phyloP scores from a whole-genome alignment of 2,329 filamentous ascomycete species.

The Penicillium decumbens region DNA sequence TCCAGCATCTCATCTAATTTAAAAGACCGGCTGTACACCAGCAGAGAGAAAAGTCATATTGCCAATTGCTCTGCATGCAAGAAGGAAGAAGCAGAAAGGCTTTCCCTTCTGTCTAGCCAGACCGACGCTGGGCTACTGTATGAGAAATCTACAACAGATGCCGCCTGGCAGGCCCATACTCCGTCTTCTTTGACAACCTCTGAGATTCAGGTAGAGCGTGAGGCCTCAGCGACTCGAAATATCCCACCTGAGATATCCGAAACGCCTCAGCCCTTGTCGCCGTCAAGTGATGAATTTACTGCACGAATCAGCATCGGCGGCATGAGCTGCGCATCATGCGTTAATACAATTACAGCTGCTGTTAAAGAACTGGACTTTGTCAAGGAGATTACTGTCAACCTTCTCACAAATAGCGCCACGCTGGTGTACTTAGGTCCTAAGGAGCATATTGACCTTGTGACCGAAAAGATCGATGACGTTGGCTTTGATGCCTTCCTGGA shows the following conservation, averaged over 20 bases:
- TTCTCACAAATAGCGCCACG: conserved; percentile 63
- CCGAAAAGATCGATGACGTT: conserved; percentile 48
- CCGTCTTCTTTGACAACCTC: conserved; percentile 2
- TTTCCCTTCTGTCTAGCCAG: conserved; percentile 13
- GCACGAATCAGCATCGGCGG: conserved; percentile 55
- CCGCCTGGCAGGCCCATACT: not conserved
- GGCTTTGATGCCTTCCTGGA: conserved; percentile 47
- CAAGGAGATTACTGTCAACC: conserved; percentile 55
- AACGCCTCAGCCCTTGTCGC: not conserved
- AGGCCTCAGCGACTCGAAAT: not conserved
- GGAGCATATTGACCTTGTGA: conserved; percentile 44
- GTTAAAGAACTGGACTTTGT: conserved; percentile 58
- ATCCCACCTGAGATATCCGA: conserved; percentile 3
- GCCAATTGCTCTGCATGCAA: conserved; percentile 51
- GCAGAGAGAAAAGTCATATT: conserved; percentile 38
- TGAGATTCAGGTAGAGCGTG: conserved; percentile 1
- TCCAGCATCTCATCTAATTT: conserved; percentile 20
- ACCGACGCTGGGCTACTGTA: conserved; percentile 10
- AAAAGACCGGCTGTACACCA: conserved; percentile 16
- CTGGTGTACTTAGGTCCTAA: conserved; percentile 53
- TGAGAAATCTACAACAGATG: conserved; percentile 10
- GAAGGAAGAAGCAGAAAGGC: conserved; percentile 34
- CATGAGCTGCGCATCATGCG: conserved; percentile 70
- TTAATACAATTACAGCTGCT: conserved; percentile 58
- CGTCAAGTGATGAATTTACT: conserved; percentile 17